Evolutionary conservation across 805 yeast species (phyloP), one percentile per base, ranked within the genome.

Genomic region (Dipodascus albidus): DNA sequence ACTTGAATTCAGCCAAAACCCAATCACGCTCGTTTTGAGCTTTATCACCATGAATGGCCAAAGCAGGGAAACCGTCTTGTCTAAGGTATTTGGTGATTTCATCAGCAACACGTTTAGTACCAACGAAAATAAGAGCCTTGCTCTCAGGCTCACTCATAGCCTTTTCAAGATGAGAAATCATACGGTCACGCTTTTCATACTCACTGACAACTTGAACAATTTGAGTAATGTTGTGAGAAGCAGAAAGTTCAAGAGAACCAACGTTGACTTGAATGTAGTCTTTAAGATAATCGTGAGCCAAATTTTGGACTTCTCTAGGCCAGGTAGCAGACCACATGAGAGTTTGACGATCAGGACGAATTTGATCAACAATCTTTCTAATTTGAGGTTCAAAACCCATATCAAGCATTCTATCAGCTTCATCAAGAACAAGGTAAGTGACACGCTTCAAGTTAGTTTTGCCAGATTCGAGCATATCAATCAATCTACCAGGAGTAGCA

Each of bases 381-480:
- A 93, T 93, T 80, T 91, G 98, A 62, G 98, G 98, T 78, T 93
- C 99, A 72, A 93, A 93, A 71, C 99, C 99, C 99, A 93, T 93
- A 77, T 93, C 99, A 75, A 93, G 82, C 99, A 93, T 93, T 79
- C 99, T 87, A 74, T 93, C 99, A 66, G 99, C 99, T 81, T 93
- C 99, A 73, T 93, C 99, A 65, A 93, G 79, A 58, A 93, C 98
- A 70, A 93, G 79, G 74, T 93, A 93, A 52, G 98, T 93, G 58
- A 93, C 96, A 77, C 98, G 87, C 70, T 87, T 83, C 66, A 93
- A 79, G 75, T 91, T 93, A 56, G 98, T 93, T 76, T 86, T 90
- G 65, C 93, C 91, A 58, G 85, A 76, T 75, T 93, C 98, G 65
- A 93, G 80, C 96, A 93, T 87, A 74, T 93, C 99, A 64, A 93